A percentile compares a stretch with the other conserved stretches of the same genome.
These are phyloP conservation scores for Penicillium sp. DNA, from an alignment of 2,329 filamentous ascomycete species.

Conservation along the genomic window DNA sequence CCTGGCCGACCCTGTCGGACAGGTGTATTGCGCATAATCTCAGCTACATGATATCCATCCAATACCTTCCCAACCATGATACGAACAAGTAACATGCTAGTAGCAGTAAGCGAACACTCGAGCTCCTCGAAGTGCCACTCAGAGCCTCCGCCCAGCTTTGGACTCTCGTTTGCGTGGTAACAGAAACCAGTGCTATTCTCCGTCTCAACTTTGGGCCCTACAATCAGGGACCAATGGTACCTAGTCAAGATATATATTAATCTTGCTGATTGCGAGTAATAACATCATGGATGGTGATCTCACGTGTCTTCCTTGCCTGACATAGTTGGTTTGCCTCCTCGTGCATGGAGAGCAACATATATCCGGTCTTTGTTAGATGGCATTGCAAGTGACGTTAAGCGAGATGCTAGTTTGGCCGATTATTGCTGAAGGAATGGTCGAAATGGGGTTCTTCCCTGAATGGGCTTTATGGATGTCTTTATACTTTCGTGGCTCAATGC, in stretches of 20 bases:
- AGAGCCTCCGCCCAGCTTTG: conserved; percentile 6
- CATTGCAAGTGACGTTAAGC: neutral
- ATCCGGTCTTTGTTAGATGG: conserved; percentile 31
- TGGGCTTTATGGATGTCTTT: neutral
- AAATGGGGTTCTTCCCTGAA: neutral
- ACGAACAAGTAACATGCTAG: conserved; percentile 31
- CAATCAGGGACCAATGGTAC: conserved; percentile 42
- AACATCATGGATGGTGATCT: neutral
- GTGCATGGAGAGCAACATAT: conserved; percentile 30
- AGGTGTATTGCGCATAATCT: conserved; percentile 31
- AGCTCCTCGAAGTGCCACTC: conserved; percentile 32
- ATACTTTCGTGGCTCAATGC: neutral
- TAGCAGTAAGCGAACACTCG: conserved; percentile 17
- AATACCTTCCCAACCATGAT: conserved; percentile 36
- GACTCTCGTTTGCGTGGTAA: conserved; percentile 37
- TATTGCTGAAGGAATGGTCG: neutral
- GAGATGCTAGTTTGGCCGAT: neutral
- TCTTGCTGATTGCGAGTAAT: neutral
- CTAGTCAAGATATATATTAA: conserved; percentile 17
- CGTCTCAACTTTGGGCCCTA: conserved; percentile 37
- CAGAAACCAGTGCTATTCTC: conserved; percentile 21
- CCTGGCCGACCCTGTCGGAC: conserved; percentile 28
- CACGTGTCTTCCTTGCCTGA: conserved; percentile 29
- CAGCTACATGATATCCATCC: conserved; percentile 25
- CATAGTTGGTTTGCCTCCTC: conserved; percentile 23